These are phyloP conservation scores for Penicillium sp. DNA, from an alignment of 2,329 filamentous ascomycete genomes.

Conservation along the genomic window DNA sequence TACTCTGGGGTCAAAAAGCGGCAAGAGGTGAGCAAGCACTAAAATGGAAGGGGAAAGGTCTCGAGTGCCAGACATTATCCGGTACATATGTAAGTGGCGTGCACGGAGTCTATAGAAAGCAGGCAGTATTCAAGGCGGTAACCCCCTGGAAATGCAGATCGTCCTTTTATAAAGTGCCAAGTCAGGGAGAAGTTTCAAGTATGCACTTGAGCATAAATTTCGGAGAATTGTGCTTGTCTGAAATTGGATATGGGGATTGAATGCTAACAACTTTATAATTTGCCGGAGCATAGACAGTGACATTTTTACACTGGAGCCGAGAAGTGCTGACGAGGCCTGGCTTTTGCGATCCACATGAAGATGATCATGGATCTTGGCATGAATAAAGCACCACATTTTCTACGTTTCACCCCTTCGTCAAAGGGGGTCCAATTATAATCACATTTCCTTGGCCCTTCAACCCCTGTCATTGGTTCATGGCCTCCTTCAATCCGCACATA, in stretches of 20 bases:
- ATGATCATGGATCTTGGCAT: neutral
- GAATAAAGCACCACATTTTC: neutral
- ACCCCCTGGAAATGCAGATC: neutral
- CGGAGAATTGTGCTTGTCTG: neutral
- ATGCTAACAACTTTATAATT: neutral
- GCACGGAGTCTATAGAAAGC: neutral
- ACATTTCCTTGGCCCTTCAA: neutral
- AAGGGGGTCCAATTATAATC: conserved; percentile 1
- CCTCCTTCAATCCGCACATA: neutral
- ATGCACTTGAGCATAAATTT: neutral
- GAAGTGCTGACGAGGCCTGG: conserved; percentile 3
- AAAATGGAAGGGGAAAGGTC: too few relatives aligned
- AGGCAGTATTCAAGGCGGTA: neutral
- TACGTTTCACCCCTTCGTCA: conserved; percentile 2
- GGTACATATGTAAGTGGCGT: neutral
- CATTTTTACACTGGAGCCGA: neutral
- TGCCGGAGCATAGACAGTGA: neutral
- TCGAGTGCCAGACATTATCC: too few relatives aligned
- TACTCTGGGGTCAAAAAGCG: neutral
- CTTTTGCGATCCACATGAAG: neutral
- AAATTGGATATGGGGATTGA: neutral
- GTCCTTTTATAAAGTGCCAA: neutral
- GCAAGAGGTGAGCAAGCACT: too few relatives aligned
- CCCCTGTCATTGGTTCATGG: conserved; percentile 1
- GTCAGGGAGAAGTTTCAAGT: neutral